Base-by-base conservation (phyloP, 208 protist genomes). In the Acanthamoeba lenticulata region DNA sequence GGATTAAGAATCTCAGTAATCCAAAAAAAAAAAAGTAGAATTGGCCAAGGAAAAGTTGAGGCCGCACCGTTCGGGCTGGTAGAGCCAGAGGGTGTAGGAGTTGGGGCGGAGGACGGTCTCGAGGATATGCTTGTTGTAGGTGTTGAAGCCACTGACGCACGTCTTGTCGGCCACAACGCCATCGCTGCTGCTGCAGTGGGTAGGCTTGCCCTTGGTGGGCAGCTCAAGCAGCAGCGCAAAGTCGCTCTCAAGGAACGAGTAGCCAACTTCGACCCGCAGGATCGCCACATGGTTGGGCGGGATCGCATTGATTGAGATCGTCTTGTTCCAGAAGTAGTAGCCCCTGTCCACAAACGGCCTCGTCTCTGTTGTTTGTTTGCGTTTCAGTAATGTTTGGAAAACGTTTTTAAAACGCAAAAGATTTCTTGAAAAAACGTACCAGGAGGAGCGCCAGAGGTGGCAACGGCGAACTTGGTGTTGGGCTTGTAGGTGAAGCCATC, bases 301-400 rank as follows among this genome's bases (percentile, higher is more conserved):
- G 9, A 92, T 55, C 36, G 27, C n/a, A 11, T 34, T 45, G 38
- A 92, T 17, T n/a, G 55, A 47, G 62, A 92, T 67, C 13, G 86
- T 34, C 42, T 38, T 74, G 86, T 92, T 92, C 86, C 86, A 92
- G 86, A 92, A 92, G 62, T 92, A 92, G 57, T 92, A 52, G 47
- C 86, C 86, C 17, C 86, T 32, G 42, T 92, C 86, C 86, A 32
- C 49, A 34, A 92, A 92, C 55, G 86, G 86, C 86, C 42, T 72
- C 57, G 86, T 92, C 74, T 85, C 74, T 57, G 42, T n/a, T n/a
- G n/a, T n/a, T n/a, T n/a, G n/a, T n/a, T n/a, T n/a, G n/a, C n/a
- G n/a, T n/a, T n/a, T n/a, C n/a, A n/a, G n/a, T n/a, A n/a, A n/a
- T n/a, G n/a, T n/a, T n/a, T n/a, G n/a, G n/a, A n/a, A n/a, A n/a